Conservation (phyloP, 2,329 filamentous ascomycete genomes). For the Verticillium tricorpus region DNA sequence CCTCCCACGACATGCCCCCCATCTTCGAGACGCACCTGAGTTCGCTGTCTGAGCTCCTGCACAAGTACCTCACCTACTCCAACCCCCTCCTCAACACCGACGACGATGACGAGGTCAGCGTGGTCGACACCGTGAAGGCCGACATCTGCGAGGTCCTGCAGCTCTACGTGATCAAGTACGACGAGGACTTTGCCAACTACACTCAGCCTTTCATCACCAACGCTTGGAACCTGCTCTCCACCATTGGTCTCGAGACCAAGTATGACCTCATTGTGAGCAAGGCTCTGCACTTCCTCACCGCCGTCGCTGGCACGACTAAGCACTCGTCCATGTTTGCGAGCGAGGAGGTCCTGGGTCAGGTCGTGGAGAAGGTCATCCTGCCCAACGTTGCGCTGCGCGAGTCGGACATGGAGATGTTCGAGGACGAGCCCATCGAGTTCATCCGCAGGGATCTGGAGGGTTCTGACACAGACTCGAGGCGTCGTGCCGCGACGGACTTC, state of each 20-base stretch:
- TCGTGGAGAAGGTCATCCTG: slow-evolving; percentile 93
- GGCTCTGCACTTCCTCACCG: slow-evolving; percentile 89
- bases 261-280: slow-evolving; percentile 94
- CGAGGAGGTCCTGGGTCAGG: slow-evolving; percentile 71
- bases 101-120: slow-evolving; percentile 84
- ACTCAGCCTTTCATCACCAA: slow-evolving; percentile 81
- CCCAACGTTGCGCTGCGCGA: slow-evolving; percentile 90
- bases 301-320: slow-evolving; percentile 71
- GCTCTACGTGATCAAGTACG: slow-evolving; percentile 90
- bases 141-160: slow-evolving; percentile 90
- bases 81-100: slow-evolving; percentile 79
- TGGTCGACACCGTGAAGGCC: slow-evolving; percentile 81
- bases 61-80: slow-evolving; percentile 90
- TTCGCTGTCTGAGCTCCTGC: slow-evolving; percentile 71
- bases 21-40: slow-evolving; percentile 87
- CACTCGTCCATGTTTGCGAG: slow-evolving; percentile 86
- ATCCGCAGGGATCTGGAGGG: slow-evolving; percentile 93
- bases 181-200: slow-evolving; percentile 83
- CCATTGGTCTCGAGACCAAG: slow-evolving; percentile 80
- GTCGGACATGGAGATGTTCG: slow-evolving; percentile 91
- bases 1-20: slow-evolving; percentile 93
- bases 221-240: slow-evolving; percentile 87
- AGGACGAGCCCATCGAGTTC: slow-evolving; percentile 98
- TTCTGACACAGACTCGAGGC: slow-evolving; percentile 89
- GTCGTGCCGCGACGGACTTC: slow-evolving; percentile 92